Percentiles rank a stretch among this genome's conserved stretches.
Evolutionary conservation across 2,329 filamentous ascomycete genomes (phyloP).

Genomic region (Colletotrichum cereale): DNA sequence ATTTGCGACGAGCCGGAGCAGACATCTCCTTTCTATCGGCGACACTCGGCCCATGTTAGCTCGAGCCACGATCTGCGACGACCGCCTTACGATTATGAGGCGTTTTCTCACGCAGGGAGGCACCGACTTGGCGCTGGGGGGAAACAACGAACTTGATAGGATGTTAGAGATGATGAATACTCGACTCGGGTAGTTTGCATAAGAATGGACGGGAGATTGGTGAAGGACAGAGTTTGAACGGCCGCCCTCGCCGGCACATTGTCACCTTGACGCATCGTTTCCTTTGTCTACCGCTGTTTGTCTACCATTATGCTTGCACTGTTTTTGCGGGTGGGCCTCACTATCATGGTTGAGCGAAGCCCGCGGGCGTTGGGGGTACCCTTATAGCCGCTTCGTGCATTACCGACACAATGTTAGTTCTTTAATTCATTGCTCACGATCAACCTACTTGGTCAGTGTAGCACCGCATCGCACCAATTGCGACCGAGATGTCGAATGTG

Average conservation of each 20-base stretch:
- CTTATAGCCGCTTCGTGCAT: constrained; percentile 40
- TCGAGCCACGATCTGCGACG: constrained; percentile 32
- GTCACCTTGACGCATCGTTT: constrained; percentile 37
- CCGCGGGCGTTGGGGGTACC: constrained; percentile 37
- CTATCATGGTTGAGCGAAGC: constrained; percentile 20
- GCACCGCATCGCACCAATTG: too few relatives aligned
- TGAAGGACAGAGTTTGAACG: constrained; percentile 34
- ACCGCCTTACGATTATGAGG: constrained; percentile 31
- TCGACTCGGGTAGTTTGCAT: constrained; percentile 40
- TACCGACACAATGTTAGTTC: constrained; percentile 37
- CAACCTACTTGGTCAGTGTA: not conserved
- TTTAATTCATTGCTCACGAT: constrained; percentile 37
- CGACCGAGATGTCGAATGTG: not conserved
- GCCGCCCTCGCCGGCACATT: constrained; percentile 37
- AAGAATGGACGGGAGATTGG: constrained; percentile 38
- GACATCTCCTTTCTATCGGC: constrained; percentile 29
- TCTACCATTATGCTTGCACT: constrained; percentile 20
- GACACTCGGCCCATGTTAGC: constrained; percentile 16
- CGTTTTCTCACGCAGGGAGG: constrained; percentile 25
- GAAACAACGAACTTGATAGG: constrained; percentile 2
- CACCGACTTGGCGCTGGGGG: constrained; percentile 7
- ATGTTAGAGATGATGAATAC: constrained; percentile 34
- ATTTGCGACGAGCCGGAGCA: constrained; percentile 16
- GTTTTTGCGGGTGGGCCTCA: constrained; percentile 29
- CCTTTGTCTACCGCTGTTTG: constrained; percentile 34